Conservation (phyloP, 2,329 filamentous ascomycete species). For the Phialophora verrucosa region DNA sequence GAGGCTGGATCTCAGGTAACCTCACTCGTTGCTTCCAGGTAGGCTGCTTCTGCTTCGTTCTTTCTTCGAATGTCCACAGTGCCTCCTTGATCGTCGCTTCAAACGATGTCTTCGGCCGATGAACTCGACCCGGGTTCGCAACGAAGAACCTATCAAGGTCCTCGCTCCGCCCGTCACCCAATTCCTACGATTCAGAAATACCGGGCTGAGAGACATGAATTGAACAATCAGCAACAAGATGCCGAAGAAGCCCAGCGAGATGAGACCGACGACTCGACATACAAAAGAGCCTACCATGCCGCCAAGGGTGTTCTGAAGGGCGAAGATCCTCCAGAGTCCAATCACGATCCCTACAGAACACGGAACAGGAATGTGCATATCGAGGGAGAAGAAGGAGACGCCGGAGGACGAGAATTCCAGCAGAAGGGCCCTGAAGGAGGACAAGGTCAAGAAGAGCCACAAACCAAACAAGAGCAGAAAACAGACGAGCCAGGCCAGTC, state of each 20-base stretch:
- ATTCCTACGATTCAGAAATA: constrained; percentile 40
- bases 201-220: constrained; percentile 33
- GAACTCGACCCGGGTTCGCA: constrained; percentile 34
- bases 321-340: constrained; percentile 22
- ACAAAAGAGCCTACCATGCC: constrained; percentile 37
- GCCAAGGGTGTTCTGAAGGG: constrained; percentile 36
- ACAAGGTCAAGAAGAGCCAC: constrained; percentile 5
- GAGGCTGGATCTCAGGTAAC: constrained; percentile 12
- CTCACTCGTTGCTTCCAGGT: constrained; percentile 17
- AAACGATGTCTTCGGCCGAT: constrained; percentile 23
- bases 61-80: not conserved
- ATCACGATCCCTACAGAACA: constrained; percentile 35
- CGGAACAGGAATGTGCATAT: constrained; percentile 33
- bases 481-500: constrained; percentile 29
- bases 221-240: constrained; percentile 30
- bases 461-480: constrained; percentile 15
- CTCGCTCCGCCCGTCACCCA: constrained; percentile 37
- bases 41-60: constrained; percentile 8
- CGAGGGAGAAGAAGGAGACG: not conserved
- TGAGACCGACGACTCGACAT: constrained; percentile 29
- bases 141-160: constrained; percentile 24
- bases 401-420: constrained; percentile 3
- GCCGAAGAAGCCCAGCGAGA: constrained; percentile 33
- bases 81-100: not conserved
- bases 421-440: constrained; percentile 12